Percentiles rank a stretch among this genome's conserved stretches.
Evolutionary conservation across 2,329 filamentous ascomycete genomes (phyloP).

Genomic region (Rugonectria rugulosa): DNA sequence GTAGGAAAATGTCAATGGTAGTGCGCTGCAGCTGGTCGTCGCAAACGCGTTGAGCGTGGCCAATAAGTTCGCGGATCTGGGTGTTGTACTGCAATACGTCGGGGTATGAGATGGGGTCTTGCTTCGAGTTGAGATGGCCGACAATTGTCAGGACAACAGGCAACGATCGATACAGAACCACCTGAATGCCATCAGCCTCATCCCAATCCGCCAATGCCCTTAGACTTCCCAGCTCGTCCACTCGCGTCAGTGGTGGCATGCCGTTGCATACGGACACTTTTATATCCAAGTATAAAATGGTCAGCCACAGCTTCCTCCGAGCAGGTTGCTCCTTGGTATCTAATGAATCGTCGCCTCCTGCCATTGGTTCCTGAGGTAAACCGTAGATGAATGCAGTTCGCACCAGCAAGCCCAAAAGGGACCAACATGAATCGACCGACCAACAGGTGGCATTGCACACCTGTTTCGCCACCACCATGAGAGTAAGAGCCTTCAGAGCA

Average conservation of each 20-base stretch:
- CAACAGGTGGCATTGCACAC: slow-evolving; percentile 48
- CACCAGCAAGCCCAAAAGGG: slow-evolving; percentile 44
- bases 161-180: slow-evolving; percentile 42
- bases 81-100: slow-evolving; percentile 44
- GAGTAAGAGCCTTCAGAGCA: slow-evolving; percentile 40
- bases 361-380: slow-evolving; percentile 41
- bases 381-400: slow-evolving; percentile 45
- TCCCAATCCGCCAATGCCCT: slow-evolving; percentile 37
- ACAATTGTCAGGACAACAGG: slow-evolving; percentile 43
- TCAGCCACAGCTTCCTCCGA: slow-evolving; percentile 45
- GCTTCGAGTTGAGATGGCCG: slow-evolving; percentile 43
- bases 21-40: slow-evolving; percentile 42
- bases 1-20: slow-evolving; percentile 46
- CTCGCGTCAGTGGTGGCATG: slow-evolving; percentile 45
- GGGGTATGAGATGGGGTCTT: slow-evolving; percentile 42
- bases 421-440: slow-evolving; percentile 47
- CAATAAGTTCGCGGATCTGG: slow-evolving; percentile 44
- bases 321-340: slow-evolving; percentile 38
- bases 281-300: slow-evolving; percentile 47
- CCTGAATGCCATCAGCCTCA: slow-evolving; percentile 41
- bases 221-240: slow-evolving; percentile 42
- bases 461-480: slow-evolving; percentile 47
- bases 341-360: slow-evolving; percentile 33
- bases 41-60: slow-evolving; percentile 40
- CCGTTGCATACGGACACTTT: slow-evolving; percentile 46